phyloP scores from a whole-genome alignment of 345 rosid species.

The Lepidium aucheri region DNA sequence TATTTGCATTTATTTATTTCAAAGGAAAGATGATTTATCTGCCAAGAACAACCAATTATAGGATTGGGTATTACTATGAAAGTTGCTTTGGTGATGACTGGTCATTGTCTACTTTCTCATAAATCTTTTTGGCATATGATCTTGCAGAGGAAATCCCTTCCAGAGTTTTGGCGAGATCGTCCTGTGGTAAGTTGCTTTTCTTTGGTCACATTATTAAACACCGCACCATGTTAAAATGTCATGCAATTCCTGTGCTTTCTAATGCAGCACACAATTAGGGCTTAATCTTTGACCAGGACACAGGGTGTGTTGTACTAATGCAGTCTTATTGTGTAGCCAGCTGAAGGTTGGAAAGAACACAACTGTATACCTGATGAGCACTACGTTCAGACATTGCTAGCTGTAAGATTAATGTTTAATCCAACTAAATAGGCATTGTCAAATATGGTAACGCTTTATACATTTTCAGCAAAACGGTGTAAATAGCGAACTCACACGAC shows the following conservation, averaged over 20 bases:
- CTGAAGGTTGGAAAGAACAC: slow-evolving; percentile 74
- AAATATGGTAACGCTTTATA: slow-evolving; percentile 3
- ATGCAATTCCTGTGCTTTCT: neutral
- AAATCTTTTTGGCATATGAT: slow-evolving; percentile 3
- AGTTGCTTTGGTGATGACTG: neutral
- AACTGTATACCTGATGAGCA: slow-evolving; percentile 98
- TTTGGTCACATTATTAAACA: neutral
- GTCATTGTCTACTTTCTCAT: neutral
- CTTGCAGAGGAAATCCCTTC: slow-evolving; percentile 73
- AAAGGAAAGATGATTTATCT: neutral
- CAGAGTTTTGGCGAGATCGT: slow-evolving; percentile 92
- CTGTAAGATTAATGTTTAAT: slow-evolving; percentile 47
- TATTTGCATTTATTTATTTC: neutral
- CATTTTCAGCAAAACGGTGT: slow-evolving; percentile 68
- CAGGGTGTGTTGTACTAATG: slow-evolving; percentile 2
- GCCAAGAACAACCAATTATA: neutral
- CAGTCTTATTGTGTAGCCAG: slow-evolving; percentile 46
- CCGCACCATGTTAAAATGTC: neutral
- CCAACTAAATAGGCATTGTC: neutral
- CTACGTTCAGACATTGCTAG: slow-evolving; percentile 83
- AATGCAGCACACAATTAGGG: neutral
- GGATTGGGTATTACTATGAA: neutral
- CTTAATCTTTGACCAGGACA: neutral
- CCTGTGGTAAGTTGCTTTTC: slow-evolving; percentile 53
- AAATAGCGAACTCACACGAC: slow-evolving; percentile 63